These are phyloP conservation scores for Balakata baccata DNA, from an alignment of 345 rosid genomes.

Conservation along the genomic window DNA sequence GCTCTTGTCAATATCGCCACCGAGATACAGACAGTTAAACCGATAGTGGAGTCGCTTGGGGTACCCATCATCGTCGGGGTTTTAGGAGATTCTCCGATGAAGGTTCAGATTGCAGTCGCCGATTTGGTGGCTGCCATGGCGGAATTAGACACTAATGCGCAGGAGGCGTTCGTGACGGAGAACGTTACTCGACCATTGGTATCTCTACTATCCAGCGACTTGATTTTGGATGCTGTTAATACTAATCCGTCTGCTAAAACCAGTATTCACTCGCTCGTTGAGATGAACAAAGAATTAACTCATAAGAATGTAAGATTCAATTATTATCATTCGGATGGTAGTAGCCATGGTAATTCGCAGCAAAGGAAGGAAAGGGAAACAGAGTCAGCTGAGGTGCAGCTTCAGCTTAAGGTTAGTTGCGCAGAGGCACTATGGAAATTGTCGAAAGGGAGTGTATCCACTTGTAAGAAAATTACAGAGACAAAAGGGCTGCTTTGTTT, in stretches of 20 bases:
- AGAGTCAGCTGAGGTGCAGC: conserved; percentile 39
- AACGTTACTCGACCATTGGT: conserved; percentile 50
- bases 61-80: conserved; percentile 43
- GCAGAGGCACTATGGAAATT: conserved; percentile 51
- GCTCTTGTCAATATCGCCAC: conserved; percentile 38
- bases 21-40: conserved; percentile 37
- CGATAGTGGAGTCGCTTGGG: conserved; percentile 39
- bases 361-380: conserved; percentile 43
- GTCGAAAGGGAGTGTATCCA: conserved; percentile 34
- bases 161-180: conserved; percentile 46
- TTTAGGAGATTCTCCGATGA: conserved; percentile 44
- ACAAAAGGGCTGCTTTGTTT: conserved; percentile 55
- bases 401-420: conserved; percentile 41
- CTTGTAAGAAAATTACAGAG: conserved; percentile 49
- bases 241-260: conserved; percentile 25
- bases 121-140: conserved; percentile 53
- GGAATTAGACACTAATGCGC: conserved; percentile 37
- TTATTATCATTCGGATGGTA: conserved; percentile 13
- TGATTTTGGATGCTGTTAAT: conserved; percentile 24
- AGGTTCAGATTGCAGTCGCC: conserved; percentile 50
- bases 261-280: conserved; percentile 49
- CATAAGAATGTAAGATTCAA: conserved; percentile 14
- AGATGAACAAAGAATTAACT: conserved; percentile 46
- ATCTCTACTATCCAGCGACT: conserved; percentile 38
- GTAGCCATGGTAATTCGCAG: conserved; percentile 20